Evolutionary conservation across 2,329 filamentous ascomycete genomes (phyloP).

Genomic region (Sporothrix phasma): DNA sequence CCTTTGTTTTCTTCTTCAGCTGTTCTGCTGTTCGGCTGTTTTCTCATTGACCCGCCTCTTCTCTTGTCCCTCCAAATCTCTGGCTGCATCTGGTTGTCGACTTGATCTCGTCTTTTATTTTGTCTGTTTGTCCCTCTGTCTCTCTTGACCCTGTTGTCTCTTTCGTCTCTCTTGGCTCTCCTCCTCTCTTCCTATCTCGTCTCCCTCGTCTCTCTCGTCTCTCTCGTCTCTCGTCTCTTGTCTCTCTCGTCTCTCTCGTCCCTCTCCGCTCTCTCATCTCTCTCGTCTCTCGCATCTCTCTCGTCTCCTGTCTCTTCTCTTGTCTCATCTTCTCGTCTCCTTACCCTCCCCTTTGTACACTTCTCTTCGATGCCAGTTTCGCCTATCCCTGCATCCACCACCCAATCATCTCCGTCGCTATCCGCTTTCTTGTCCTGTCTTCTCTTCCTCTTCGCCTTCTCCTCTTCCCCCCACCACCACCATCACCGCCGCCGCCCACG

Average conservation of each 20-base stretch:
- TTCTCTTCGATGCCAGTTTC: background rate
- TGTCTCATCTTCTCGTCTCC: background rate
- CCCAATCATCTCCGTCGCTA: too few relatives aligned
- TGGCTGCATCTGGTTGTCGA: background rate
- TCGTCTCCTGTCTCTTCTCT: too few relatives aligned
- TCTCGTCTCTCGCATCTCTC: too few relatives aligned
- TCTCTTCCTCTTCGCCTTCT: background rate
- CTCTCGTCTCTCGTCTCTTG: too few relatives aligned
- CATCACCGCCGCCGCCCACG: background rate
- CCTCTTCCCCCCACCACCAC: background rate
- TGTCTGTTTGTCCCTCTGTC: background rate
- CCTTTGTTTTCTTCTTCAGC: slow-evolving; percentile 3
- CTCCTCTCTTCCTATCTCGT: too few relatives aligned
- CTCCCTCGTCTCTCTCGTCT: too few relatives aligned
- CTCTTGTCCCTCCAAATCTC: background rate
- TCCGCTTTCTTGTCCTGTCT: background rate
- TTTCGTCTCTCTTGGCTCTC: too few relatives aligned
- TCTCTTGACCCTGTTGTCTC: background rate
- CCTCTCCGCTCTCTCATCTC: too few relatives aligned
- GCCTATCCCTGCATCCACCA: background rate
- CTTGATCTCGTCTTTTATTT: background rate
- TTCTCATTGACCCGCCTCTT: background rate
- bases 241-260: too few relatives aligned
- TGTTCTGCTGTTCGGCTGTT: background rate
- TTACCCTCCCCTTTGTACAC: background rate